Conservation (phyloP, 2,329 filamentous ascomycete genomes). For the Elsinoe australis region DNA sequence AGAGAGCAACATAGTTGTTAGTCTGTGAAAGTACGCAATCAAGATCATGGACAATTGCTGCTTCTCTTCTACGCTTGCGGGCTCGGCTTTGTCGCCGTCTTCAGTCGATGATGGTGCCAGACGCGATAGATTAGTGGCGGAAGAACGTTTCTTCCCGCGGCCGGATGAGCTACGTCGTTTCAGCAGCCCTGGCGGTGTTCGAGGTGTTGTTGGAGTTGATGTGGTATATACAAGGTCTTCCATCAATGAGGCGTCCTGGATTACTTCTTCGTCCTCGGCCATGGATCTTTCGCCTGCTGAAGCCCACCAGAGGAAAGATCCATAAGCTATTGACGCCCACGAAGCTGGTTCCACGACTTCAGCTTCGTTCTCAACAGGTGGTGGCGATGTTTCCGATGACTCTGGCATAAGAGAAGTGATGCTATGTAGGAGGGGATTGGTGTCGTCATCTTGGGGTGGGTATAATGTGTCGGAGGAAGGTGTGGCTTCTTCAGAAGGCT, state of each 20-base stretch:
- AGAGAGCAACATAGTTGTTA: slow-evolving; percentile 59
- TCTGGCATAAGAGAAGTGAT: slow-evolving; percentile 5
- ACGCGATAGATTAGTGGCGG: slow-evolving; percentile 2
- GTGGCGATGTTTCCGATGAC: not conserved
- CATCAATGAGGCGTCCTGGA: slow-evolving; percentile 41
- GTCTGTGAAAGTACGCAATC: slow-evolving; percentile 73
- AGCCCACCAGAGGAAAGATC: slow-evolving; percentile 85
- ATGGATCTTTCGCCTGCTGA: slow-evolving; percentile 65
- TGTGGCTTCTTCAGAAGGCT: slow-evolving; percentile 19
- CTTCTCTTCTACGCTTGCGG: slow-evolving; percentile 21
- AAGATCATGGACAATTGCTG: slow-evolving; percentile 59
- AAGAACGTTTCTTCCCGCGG: slow-evolving; percentile 5
- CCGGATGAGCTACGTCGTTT: slow-evolving; percentile 10
- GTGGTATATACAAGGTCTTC: slow-evolving; percentile 33
- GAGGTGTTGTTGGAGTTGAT: slow-evolving; percentile 17
- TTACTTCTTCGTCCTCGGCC: slow-evolving; percentile 47
- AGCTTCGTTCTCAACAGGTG: slow-evolving; percentile 22
- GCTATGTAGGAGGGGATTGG: slow-evolving; percentile 16
- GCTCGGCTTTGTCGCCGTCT: slow-evolving; percentile 39
- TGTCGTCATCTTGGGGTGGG: slow-evolving; percentile 19
- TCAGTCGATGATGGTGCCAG: slow-evolving; percentile 34
- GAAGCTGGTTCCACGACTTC: slow-evolving; percentile 48
- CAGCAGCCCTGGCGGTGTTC: slow-evolving; percentile 16
- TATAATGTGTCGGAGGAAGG: not conserved
- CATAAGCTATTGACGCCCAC: slow-evolving; percentile 69